Conservation (phyloP, 352 stramenopile genomes). For the Phytophthora quininea region DNA sequence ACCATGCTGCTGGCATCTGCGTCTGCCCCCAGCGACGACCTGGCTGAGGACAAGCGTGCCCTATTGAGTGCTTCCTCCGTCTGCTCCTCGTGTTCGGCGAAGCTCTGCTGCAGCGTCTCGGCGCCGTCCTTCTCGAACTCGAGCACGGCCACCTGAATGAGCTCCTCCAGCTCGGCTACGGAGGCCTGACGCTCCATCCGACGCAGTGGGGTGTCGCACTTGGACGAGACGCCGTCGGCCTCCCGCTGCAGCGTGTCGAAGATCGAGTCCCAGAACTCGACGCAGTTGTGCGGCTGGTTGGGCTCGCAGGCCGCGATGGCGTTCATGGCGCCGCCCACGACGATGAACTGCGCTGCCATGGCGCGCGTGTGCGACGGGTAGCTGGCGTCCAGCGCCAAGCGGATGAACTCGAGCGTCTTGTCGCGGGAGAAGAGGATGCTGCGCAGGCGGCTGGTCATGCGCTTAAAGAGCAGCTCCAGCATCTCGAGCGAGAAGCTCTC, state of each 20-base stretch:
- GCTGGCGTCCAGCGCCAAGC: constrained; percentile 60
- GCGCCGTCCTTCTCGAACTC: constrained; percentile 76
- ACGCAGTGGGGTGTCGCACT: constrained; percentile 41
- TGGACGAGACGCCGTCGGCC: constrained; percentile 49
- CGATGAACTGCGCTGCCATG: constrained; percentile 80
- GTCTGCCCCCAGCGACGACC: constrained; percentile 26
- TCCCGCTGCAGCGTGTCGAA: constrained; percentile 73
- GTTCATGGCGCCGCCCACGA: constrained; percentile 67
- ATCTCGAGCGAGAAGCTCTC: constrained; percentile 86
- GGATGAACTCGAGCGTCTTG: constrained; percentile 79
- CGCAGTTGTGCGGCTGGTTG: constrained; percentile 58
- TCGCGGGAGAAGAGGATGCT: constrained; percentile 73
- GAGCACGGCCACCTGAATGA: constrained; percentile 80
- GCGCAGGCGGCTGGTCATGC: constrained; percentile 81
- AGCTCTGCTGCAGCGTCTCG: constrained; percentile 70
- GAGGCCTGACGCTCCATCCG: constrained; percentile 52
- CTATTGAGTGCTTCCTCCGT: constrained; percentile 6
- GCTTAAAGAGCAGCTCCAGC: constrained; percentile 86
- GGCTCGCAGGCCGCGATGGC: constrained; percentile 52
- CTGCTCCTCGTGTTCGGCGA: constrained; percentile 51
- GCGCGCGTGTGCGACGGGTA: constrained; percentile 66
- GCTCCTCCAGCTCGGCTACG: constrained; percentile 70
- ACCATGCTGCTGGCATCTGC: constrained; percentile 11
- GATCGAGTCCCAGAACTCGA: constrained; percentile 70
- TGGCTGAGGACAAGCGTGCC: constrained; percentile 42